Base-by-base conservation (phyloP, 371 early-diverging fungal genomes). In the Phascolomyces articulosus region DNA sequence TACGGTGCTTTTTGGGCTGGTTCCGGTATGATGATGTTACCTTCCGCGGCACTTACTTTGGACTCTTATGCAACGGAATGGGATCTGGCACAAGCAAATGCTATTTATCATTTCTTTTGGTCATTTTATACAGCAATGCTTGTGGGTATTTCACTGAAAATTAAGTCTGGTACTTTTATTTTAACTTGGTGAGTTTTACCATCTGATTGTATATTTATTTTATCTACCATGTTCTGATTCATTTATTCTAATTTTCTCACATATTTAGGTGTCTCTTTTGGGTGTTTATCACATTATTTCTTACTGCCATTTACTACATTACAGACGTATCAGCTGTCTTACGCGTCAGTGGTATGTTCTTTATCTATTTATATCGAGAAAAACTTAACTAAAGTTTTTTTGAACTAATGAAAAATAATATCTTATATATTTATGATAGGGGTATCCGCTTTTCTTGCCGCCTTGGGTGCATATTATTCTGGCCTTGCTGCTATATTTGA, bases 61-160 rank as follows among this genome's bases (percentile, higher is more conserved):
- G 61, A 68, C 9, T 69, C 66, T n/a, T 73, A 69, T 1, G 68
- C 65, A 44, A 63, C 59, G 24, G 67, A 70, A 4, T 63, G 63
- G 2, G 78, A 79, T 53, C 55, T 70, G 16, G 66, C 55, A 47
- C 72, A 68, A 23, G 75, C 74, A 15, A 60, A 67, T 0, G 77
- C 75, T 18, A 68, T 70, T 55, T 80, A 74, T 29, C 56, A 74
- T 18, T 62, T 83, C 40, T 67, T 69, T 20, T 83, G 83, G 83
- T 20, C 70, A 15, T 62, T 73, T 13, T 83, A 77, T 41, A 80
- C 79, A 13, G 66, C 77, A 63, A 63, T 80, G 66, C 70, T 83
- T 62, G 58, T 70, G 41, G 64, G 68, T 11, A 59, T 80, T 13
- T 79, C 80, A 21, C 63, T 77, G 34, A 69, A 65, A 27, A 66